Base-by-base conservation (phyloP, 495 filamentous ascomycete genomes). In the Hypoxylon intermedium region DNA sequence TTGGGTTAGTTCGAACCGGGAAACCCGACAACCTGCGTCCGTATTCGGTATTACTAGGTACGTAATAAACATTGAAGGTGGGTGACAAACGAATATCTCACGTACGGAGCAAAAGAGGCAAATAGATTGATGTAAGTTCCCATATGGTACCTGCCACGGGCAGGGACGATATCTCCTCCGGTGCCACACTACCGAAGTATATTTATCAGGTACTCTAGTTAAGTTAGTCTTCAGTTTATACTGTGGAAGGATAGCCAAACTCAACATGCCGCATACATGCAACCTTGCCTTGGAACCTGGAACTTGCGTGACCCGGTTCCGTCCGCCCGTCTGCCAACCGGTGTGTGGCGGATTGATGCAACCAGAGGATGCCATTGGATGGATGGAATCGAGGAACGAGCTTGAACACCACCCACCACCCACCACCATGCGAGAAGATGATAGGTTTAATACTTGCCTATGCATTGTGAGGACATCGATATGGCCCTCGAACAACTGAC, bases 101-200 rank as follows among this genome's bases (percentile, higher is more conserved):
- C n/a, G n/a, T n/a, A n/a, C n/a, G n/a, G n/a, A n/a, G n/a, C n/a
- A n/a, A n/a, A n/a, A n/a, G n/a, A n/a, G n/a, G n/a, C n/a, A n/a
- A n/a, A n/a, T n/a, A n/a, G n/a, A n/a, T n/a, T n/a, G n/a, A 38
- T 16, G 36, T 38, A 18, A 7, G 24, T 26, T 5, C 7, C 15
- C 15, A 2, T 15, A 38, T 16, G 18, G 36, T 13, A 7, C 40
- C 1, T 1, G 16, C 12, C n/a, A 26, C 20, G 19, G 20, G 11
- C 19, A 1, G 24, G 40, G 18, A 26, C 40, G 2, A 0, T 20
- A 26, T 43, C 40, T 20, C 18, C 36, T 55, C 55, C 56, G 56
- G 56, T 49, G 60, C 51, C 62, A 41, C 61, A 60, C 62, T 52
- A 56, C 50, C 46, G 56, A 60, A 60, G 23, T 48, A 33, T 38